Conservation (phyloP, 2,329 filamentous ascomycete genomes). For the Fusarium napiforme region DNA sequence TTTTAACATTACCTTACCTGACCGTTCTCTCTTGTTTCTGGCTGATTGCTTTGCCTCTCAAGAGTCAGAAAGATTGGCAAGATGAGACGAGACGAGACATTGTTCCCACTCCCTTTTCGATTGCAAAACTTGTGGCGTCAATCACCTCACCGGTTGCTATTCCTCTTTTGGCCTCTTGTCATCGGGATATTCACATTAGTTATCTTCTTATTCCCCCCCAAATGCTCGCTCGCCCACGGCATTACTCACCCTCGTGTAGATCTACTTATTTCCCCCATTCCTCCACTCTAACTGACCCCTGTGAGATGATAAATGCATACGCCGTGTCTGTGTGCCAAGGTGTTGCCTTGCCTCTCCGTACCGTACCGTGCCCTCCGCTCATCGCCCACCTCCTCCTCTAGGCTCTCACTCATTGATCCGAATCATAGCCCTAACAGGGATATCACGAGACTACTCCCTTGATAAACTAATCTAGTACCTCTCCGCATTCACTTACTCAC, state of each 20-base stretch:
- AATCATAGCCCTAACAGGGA: conserved; percentile 28
- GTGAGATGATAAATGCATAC: background rate
- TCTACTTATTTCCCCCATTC: conserved; percentile 25
- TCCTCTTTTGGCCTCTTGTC: conserved; percentile 18
- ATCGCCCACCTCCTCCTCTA: background rate
- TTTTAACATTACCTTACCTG: background rate
- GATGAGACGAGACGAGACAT: conserved; percentile 1
- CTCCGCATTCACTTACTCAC: conserved; percentile 29
- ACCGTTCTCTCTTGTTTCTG: background rate
- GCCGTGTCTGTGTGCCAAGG: conserved; percentile 1
- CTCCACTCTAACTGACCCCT: conserved; percentile 13
- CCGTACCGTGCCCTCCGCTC: conserved; percentile 6
- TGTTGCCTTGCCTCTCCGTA: conserved; percentile 15
- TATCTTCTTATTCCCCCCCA: conserved; percentile 25
- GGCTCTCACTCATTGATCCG: conserved; percentile 16
- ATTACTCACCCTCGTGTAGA: conserved; percentile 24
- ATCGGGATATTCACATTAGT: conserved; percentile 30
- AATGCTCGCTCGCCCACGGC: conserved; percentile 7
- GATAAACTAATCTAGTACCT: conserved; percentile 10
- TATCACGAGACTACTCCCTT: conserved; percentile 13
- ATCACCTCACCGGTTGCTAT: conserved; percentile 43
- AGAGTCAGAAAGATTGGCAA: conserved; percentile 23
- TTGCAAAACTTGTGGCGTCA: conserved; percentile 44
- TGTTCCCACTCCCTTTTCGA: conserved; percentile 30
- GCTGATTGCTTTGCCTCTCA: background rate